Evolutionary conservation across 176 grass and related monocot species (phyloP), one percentile per base, ranked within the genome.

Genomic region (Elaeis guineensis): DNA sequence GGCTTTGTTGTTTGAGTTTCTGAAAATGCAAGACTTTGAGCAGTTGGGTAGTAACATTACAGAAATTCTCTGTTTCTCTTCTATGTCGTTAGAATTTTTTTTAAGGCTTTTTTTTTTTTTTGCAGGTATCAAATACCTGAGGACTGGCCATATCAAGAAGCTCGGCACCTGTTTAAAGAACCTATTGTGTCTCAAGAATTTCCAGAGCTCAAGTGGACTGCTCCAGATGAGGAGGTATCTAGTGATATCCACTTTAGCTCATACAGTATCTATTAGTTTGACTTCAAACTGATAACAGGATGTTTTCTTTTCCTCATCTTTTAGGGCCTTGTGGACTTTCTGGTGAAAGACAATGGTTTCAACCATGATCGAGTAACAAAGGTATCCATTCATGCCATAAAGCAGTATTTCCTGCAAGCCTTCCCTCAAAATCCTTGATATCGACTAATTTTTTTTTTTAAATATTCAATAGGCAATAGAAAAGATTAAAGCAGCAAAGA

Each of bases 81-180:
- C 11, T 12, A 44, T 14, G 2, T 44, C 3, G 8, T 44, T 12
- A 44, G 11, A 44, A 44, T 44, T 44, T 44, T 44, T 9, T 44
- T 44, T 44, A 12, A 44, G 17, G 61, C 52, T 17, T 65, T 5
- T 18, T 26, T n/a, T 68, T 30, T 23, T 23, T 23, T 23, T 23
- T 2, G 64, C 72, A 96, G 92, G 73, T 96, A 75, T 71, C 78
- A 73, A 73, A 83, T 96, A 67, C 87, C 83, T 49, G 78, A 96
- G 70, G 87, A 90, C 14, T 96, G 92, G 92, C 92, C 92, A 66
- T 96, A 90, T 64, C 71, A 78, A 64, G 92, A 96, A 81, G 83
- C 85, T 79, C 77, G 87, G 16, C 65, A 29, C 2, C 79, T 90
- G 75, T 96, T 96, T 69, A 90, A 88, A 75, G 62, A 90, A 72